Percentiles rank a stretch among this genome's conserved stretches.
These are phyloP conservation scores for Phaffia tasmanica DNA, from an alignment of 768 basidiomycete species.

Conservation along the genomic window DNA sequence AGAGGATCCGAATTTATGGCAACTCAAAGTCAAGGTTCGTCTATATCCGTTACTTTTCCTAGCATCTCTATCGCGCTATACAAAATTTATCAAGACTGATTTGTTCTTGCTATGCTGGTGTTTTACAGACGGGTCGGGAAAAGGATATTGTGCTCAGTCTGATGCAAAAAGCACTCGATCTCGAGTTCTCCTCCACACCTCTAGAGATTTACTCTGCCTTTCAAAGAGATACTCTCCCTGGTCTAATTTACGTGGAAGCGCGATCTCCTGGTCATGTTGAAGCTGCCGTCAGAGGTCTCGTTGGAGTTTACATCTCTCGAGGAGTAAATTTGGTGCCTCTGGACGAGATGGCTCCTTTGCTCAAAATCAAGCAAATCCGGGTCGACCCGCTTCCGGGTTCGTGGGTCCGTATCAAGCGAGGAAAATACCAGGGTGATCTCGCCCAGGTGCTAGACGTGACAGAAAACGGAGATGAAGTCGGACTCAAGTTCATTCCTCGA, in stretches of 20 bases:
- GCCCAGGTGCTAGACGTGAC: slow-evolving; percentile 91
- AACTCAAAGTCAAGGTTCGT: slow-evolving; percentile 78
- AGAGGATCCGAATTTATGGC: slow-evolving; percentile 91
- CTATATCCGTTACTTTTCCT: neutral
- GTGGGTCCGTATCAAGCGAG: slow-evolving; percentile 91
- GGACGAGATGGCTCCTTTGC: slow-evolving; percentile 83
- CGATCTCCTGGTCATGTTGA: slow-evolving; percentile 73
- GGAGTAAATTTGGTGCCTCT: slow-evolving; percentile 35
- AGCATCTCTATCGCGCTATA: neutral
- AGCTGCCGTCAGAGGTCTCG: slow-evolving; percentile 74
- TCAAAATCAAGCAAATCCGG: slow-evolving; percentile 93
- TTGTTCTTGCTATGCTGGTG: neutral
- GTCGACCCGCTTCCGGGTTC: slow-evolving; percentile 68
- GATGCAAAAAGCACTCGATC: slow-evolving; percentile 81
- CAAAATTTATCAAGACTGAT: neutral
- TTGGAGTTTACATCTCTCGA: slow-evolving; percentile 59
- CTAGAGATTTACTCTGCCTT: slow-evolving; percentile 87
- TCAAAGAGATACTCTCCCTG: slow-evolving; percentile 85
- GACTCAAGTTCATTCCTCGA: slow-evolving; percentile 88
- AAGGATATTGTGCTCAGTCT: slow-evolving; percentile 86
- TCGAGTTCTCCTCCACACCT: slow-evolving; percentile 64
- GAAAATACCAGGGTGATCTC: slow-evolving; percentile 86
- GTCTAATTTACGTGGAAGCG: slow-evolving; percentile 95
- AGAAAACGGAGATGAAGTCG: slow-evolving; percentile 84
- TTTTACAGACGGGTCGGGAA: slow-evolving; percentile 68